These are phyloP conservation scores for Trichoderma atroviride DNA, from an alignment of 2,329 filamentous ascomycete species.

Conservation along the genomic window DNA sequence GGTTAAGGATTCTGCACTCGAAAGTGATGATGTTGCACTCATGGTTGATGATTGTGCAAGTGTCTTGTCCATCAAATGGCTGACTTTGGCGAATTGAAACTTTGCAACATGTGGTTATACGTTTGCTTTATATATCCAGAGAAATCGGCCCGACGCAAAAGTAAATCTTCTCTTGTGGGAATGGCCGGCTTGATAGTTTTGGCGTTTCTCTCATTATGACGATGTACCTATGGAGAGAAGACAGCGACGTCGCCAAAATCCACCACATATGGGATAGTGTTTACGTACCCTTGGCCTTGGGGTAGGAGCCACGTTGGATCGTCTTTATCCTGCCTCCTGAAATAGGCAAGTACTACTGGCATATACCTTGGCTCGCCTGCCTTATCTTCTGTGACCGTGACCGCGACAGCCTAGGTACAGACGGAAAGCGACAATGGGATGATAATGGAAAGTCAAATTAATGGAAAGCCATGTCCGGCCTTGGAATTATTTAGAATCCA, in stretches of 20 bases:
- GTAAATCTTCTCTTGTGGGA: not conserved
- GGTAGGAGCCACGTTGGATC: constrained; percentile 3
- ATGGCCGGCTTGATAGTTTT: constrained; percentile 5
- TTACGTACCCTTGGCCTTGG: not conserved
- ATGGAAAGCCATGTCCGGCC: too few species aligned
- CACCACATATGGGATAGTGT: constrained; percentile 8
- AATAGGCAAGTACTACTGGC: constrained; percentile 10
- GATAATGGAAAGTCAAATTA: constrained; percentile 5
- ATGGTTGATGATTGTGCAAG: constrained; percentile 10
- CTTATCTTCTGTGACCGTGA: constrained; percentile 11
- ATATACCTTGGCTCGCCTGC: constrained; percentile 1
- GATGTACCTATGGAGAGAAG: constrained; percentile 19
- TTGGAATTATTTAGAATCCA: constrained; percentile 4
- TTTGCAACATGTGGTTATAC: not conserved
- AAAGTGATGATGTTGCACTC: constrained; percentile 8
- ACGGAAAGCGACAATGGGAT: constrained; percentile 7
- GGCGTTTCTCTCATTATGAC: constrained; percentile 8
- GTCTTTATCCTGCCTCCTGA: constrained; percentile 7
- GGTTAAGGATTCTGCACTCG: constrained; percentile 8
- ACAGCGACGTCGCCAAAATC: constrained; percentile 9
- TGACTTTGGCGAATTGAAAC: not conserved
- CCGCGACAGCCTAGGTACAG: constrained; percentile 8
- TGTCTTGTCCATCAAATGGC: constrained; percentile 1
- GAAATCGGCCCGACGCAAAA: constrained; percentile 12
- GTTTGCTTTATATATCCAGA: constrained; percentile 12